Conservation (phyloP, 805 yeast genomes). For the Candida coquimbonensis region DNA sequence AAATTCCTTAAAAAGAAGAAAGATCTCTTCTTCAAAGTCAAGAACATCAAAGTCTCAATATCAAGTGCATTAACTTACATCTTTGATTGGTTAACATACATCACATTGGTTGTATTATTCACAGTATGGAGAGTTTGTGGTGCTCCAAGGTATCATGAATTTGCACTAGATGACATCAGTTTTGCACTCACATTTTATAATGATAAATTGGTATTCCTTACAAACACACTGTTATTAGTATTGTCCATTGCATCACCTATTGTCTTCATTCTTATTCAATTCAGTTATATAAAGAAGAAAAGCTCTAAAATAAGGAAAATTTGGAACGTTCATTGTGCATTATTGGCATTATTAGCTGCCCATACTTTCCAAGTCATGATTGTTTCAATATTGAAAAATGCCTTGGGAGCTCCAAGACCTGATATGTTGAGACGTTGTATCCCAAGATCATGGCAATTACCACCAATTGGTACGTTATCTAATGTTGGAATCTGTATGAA, state of each 20-base stretch:
- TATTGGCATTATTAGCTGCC: slow-evolving; percentile 31
- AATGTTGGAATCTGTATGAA: slow-evolving; percentile 42
- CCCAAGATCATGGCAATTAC: slow-evolving; percentile 30
- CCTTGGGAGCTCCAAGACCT: slow-evolving; percentile 44
- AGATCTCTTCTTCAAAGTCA: slow-evolving; percentile 23
- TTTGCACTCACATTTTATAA: slow-evolving; percentile 29
- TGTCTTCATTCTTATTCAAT: slow-evolving; percentile 20
- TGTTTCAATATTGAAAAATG: slow-evolving; percentile 40
- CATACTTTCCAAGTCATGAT: slow-evolving; percentile 31
- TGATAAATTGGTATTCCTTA: slow-evolving; percentile 26
- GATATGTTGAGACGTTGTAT: slow-evolving; percentile 45
- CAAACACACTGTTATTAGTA: slow-evolving; percentile 26
- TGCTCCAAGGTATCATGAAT: slow-evolving; percentile 35
- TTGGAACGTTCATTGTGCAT: slow-evolving; percentile 36
- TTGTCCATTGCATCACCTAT: slow-evolving; percentile 22
- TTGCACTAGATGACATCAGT: slow-evolving; percentile 28
- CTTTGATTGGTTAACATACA: slow-evolving; percentile 27
- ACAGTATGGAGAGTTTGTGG: slow-evolving; percentile 27
- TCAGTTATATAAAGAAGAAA: slow-evolving; percentile 13
- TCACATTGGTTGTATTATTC: slow-evolving; percentile 5
- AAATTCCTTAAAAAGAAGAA: slow-evolving; percentile 5
- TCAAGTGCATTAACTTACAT: slow-evolving; percentile 25
- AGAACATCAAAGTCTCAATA: slow-evolving; percentile 21
- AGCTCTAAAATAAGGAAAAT: slow-evolving; percentile 19
- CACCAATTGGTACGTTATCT: slow-evolving; percentile 31